phyloP scores from a whole-genome alignment of 805 yeast species.

The Kodamaea neixiangensis region DNA sequence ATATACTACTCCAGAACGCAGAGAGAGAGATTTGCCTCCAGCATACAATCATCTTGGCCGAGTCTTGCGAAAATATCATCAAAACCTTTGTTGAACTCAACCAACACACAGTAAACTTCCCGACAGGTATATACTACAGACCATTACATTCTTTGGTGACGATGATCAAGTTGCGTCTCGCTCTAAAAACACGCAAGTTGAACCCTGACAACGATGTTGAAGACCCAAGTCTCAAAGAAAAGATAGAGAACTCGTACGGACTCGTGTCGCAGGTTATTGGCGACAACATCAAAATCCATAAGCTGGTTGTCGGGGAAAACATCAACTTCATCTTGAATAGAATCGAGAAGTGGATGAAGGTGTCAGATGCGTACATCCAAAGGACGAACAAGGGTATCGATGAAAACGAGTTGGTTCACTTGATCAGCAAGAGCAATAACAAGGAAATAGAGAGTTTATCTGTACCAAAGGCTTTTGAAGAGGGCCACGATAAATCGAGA shows the following conservation, averaged over 20 bases:
- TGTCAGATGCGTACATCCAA: slow-evolving; percentile 19
- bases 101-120: slow-evolving; percentile 41
- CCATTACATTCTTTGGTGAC: slow-evolving; percentile 55
- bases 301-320: slow-evolving; percentile 24
- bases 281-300: slow-evolving; percentile 20
- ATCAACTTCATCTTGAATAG: slow-evolving; percentile 24
- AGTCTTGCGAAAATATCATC: slow-evolving; percentile 47
- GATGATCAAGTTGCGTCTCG: slow-evolving; percentile 46
- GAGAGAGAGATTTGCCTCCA: slow-evolving; percentile 35
- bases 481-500: slow-evolving; percentile 26
- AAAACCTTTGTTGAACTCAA: slow-evolving; percentile 46
- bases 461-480: slow-evolving; percentile 31
- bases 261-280: slow-evolving; percentile 20
- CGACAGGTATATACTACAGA: slow-evolving; percentile 54
- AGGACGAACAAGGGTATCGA: slow-evolving; percentile 2
- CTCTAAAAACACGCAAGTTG: slow-evolving; percentile 37
- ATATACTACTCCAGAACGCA: slow-evolving; percentile 13
- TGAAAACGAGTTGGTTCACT: slow-evolving; percentile 22
- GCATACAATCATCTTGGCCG: slow-evolving; percentile 43
- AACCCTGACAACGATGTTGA: slow-evolving; percentile 12
- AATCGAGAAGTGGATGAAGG: slow-evolving; percentile 31
- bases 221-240: slow-evolving; percentile 10
- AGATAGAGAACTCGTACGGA: slow-evolving; percentile 23
- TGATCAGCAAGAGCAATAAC: slow-evolving; percentile 33
- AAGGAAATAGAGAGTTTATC: slow-evolving; percentile 32